Percentiles rank a stretch among this genome's conserved stretches.
These are phyloP conservation scores for Apodospora peruviana DNA, from an alignment of 495 filamentous ascomycete genomes.

Conservation along the genomic window DNA sequence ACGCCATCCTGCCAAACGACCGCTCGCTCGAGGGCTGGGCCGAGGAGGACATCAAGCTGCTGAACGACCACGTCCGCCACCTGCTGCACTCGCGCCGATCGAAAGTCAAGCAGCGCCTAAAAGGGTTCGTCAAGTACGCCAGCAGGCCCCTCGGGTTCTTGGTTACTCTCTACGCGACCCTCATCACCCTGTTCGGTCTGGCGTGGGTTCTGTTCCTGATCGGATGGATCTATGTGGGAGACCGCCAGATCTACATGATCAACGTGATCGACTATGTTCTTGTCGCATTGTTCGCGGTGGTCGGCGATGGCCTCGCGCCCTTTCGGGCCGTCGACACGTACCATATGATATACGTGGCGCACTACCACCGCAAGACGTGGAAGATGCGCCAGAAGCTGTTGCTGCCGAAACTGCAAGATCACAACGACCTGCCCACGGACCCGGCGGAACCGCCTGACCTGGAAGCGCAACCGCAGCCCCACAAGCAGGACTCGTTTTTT, in stretches of 20 bases:
- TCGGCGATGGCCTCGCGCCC: slow-evolving; percentile 71
- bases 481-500: slow-evolving; percentile 40
- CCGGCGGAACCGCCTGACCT: neutral
- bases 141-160: slow-evolving; percentile 68
- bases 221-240: slow-evolving; percentile 80
- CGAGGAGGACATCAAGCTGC: slow-evolving; percentile 59
- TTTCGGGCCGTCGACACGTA: slow-evolving; percentile 76
- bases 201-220: slow-evolving; percentile 83
- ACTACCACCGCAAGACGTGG: slow-evolving; percentile 62
- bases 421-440: slow-evolving; percentile 59
- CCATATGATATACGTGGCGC: slow-evolving; percentile 68
- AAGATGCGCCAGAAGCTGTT: slow-evolving; percentile 56
- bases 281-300: slow-evolving; percentile 70
- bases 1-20: slow-evolving; percentile 60
- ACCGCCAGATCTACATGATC: slow-evolving; percentile 60
- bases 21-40: slow-evolving; percentile 63
- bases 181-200: slow-evolving; percentile 75
- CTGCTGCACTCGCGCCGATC: slow-evolving; percentile 73
- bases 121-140: slow-evolving; percentile 69
- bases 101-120: slow-evolving; percentile 69
- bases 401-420: slow-evolving; percentile 59
- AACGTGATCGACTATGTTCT: slow-evolving; percentile 73
- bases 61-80: slow-evolving; percentile 78
- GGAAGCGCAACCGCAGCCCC: slow-evolving; percentile 10
- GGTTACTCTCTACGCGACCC: slow-evolving; percentile 71